These are phyloP conservation scores for Carallia pectinifolia DNA, from an alignment of 345 rosid species.

Conservation along the genomic window DNA sequence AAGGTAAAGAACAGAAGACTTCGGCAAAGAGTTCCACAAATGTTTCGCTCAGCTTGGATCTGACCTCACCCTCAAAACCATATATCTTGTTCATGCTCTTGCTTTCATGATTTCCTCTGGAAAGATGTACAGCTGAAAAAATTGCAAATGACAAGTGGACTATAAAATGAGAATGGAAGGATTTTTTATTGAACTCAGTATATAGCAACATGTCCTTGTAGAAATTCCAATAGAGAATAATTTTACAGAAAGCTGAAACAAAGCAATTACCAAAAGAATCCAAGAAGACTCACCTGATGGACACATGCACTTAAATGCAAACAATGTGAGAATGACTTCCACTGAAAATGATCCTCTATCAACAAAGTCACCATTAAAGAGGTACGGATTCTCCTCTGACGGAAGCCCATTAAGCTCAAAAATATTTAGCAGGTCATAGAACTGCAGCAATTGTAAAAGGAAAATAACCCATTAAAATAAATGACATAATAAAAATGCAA, in stretches of 20 bases:
- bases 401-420: constrained; percentile 98
- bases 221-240: not conserved
- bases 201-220: not conserved
- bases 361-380: constrained; percentile 96
- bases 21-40: constrained; percentile 96
- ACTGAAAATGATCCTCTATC: constrained; percentile 96
- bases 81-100: constrained; percentile 99
- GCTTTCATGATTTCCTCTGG: constrained; percentile 99
- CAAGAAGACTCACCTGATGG: constrained; percentile 63
- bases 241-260: not conserved
- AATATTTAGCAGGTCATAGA: constrained; percentile 86
- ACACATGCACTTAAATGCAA: constrained; percentile 92
- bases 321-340: constrained; percentile 89
- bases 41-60: constrained; percentile 83
- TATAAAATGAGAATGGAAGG: constrained; percentile 3
- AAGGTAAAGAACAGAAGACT: constrained; percentile 91
- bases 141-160: constrained; percentile 13
- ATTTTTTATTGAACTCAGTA: not conserved
- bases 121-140: constrained; percentile 77
- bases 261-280: not conserved
- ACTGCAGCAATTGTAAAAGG: constrained; percentile 52
- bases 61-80: constrained; percentile 99
- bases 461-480: not conserved
- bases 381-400: constrained; percentile 91
- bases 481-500: not conserved